phyloP scores from a whole-genome alignment of 2,329 filamentous ascomycete genomes.

The Ascochyta viciae-villosae region DNA sequence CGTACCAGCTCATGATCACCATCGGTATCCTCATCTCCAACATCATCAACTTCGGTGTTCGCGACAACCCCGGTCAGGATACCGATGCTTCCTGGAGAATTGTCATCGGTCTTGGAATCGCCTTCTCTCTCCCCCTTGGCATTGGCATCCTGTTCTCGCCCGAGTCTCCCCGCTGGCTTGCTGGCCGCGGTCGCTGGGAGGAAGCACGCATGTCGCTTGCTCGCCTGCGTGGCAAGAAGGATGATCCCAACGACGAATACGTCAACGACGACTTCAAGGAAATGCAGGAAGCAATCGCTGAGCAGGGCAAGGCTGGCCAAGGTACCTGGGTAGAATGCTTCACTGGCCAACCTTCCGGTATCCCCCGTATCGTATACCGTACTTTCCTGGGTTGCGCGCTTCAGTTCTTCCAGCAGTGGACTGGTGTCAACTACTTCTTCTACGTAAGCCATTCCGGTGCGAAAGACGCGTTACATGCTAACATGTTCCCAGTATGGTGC shows the following conservation, averaged over 20 bases:
- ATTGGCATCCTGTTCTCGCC: constrained; percentile 41
- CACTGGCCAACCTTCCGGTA: constrained; percentile 44
- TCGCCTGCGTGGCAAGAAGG: constrained; percentile 60
- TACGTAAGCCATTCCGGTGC: constrained; percentile 29
- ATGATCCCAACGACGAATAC: constrained; percentile 54
- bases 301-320: constrained; percentile 38
- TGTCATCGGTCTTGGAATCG: constrained; percentile 43
- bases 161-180: constrained; percentile 54
- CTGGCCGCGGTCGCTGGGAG: constrained; percentile 56
- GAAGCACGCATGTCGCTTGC: constrained; percentile 60
- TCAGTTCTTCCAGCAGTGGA: constrained; percentile 46
- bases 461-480: constrained; percentile 1
- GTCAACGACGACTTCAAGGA: constrained; percentile 61
- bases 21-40: constrained; percentile 50
- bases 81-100: constrained; percentile 47
- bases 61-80: constrained; percentile 47
- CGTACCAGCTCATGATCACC: constrained; percentile 56
- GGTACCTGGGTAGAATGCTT: constrained; percentile 43
- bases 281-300: constrained; percentile 40
- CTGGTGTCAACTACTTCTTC: constrained; percentile 62
- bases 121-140: constrained; percentile 40
- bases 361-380: constrained; percentile 49
- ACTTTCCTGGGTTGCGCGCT: constrained; percentile 40
- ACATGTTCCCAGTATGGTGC: constrained; percentile 64
- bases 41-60: constrained; percentile 51